Evolutionary conservation across 169 alveolate genomes (phyloP).

Genomic region (Miamiensis avidus): DNA sequence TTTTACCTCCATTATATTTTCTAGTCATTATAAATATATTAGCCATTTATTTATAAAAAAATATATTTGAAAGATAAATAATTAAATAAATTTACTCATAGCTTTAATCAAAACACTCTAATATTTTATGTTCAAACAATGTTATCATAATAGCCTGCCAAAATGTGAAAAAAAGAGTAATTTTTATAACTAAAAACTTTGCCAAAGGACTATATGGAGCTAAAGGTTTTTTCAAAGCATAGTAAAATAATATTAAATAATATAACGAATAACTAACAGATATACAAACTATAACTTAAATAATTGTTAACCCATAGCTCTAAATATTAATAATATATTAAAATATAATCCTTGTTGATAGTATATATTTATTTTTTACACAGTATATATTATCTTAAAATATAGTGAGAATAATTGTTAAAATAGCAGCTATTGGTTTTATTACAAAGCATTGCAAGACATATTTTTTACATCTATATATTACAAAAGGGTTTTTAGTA

Average conservation of each 20-base stretch:
- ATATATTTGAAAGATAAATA: no score
- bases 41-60: neutral
- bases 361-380: neutral
- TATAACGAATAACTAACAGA: constrained; percentile 39
- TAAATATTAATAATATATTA: constrained; percentile 9
- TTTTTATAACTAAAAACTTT: constrained; percentile 39
- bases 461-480: constrained; percentile 45
- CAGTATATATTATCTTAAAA: constrained; percentile 16
- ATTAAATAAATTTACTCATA: neutral
- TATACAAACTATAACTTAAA: neutral
- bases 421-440: constrained; percentile 30
- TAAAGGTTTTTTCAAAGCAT: constrained; percentile 44
- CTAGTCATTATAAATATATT: neutral
- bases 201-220: constrained; percentile 41
- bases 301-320: neutral
- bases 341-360: constrained; percentile 1
- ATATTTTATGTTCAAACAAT: constrained; percentile 22
- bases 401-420: constrained; percentile 8
- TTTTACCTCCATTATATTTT: constrained; percentile 9
- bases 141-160: constrained; percentile 29
- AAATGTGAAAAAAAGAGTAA: constrained; percentile 47
- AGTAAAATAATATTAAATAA: constrained; percentile 40
- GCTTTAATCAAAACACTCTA: constrained; percentile 28
- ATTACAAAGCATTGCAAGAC: constrained; percentile 39
- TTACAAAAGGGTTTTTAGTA: constrained; percentile 40